phyloP scores from a whole-genome alignment of 805 yeast genomes.

The Torulaspora quercuum region DNA sequence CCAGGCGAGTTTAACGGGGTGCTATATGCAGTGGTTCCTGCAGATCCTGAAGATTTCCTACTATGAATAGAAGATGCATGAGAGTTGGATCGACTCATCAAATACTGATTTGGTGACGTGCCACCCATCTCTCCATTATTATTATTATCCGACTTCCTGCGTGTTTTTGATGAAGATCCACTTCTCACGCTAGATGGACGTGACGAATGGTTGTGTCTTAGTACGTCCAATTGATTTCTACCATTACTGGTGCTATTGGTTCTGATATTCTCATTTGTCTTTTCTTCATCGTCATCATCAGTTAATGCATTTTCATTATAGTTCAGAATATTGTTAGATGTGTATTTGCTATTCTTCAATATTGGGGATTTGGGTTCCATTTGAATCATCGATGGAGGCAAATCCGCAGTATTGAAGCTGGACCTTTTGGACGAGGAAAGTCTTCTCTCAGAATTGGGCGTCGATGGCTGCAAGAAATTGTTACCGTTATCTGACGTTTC shows the following conservation, averaged over 20 bases:
- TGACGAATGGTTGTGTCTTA: conserved; percentile 24
- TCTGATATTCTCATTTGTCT: conserved; percentile 12
- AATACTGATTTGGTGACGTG: conserved; percentile 11
- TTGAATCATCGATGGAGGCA: conserved; percentile 68
- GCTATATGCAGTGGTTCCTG: conserved; percentile 31
- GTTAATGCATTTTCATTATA: conserved; percentile 33
- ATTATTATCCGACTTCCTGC: conserved; percentile 24
- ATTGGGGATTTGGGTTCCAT: conserved; percentile 74
- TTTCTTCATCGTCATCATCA: conserved; percentile 31
- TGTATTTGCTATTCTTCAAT: conserved; percentile 43
- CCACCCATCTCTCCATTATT: conserved; percentile 7
- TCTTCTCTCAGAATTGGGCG: conserved; percentile 15
- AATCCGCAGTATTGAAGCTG: conserved; percentile 36
- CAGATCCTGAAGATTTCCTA: conserved; percentile 33
- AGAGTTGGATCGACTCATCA: conserved; percentile 28
- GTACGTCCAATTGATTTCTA: conserved; percentile 16
- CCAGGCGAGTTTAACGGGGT: conserved; percentile 37
- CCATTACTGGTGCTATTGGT: conserved; percentile 7
- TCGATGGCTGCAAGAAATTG: conserved; percentile 12
- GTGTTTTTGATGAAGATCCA: conserved; percentile 24
- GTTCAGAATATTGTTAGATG: conserved; percentile 21
- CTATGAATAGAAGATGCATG: conserved; percentile 33
- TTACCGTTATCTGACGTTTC: conserved; percentile 3
- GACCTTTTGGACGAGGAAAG: conserved; percentile 28
- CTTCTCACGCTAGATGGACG: conserved; percentile 29